Base-by-base conservation (phyloP, 2,329 filamentous ascomycete species). In the Pseudofabraea citricarpa region DNA sequence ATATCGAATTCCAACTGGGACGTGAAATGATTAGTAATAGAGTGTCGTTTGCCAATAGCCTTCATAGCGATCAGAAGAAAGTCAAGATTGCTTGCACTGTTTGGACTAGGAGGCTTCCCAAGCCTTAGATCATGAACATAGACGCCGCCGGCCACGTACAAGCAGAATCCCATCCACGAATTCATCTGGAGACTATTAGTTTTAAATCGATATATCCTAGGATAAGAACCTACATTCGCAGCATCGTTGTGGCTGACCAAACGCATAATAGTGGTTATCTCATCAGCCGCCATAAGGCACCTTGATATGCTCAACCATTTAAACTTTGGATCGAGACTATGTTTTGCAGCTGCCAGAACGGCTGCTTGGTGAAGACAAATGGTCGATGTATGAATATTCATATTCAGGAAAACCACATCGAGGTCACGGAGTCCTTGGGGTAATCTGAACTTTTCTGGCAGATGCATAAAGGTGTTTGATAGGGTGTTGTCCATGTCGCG, bases 351-450 rank as follows among this genome's bases (percentile, higher is more conserved):
- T 58, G 87, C 90, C 64, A 90, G 88, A 7, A 93, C 82, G 2
- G 90, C 90, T 1, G 88, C 87, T 63, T 94, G 88, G 58, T 96
- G 90, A 5, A 96, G 71, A 60, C 88, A 94, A 41, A 96, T 95
- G 7, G 86, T 79, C 1, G 87, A 85, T 1, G 90, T 89, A 57
- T 96, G 90, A 3, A 96, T 77, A 57, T 87, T 90, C 71, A 96
- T 84, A 51, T 95, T 95, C 40, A 83, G 73, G 59, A 95, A 90
- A 0, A 95, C 75, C 6, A 88, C 80, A 36, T 87, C 82, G 1
- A 84, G 74, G 53, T 95, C 79, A 29, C 75, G 71, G 40, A 87
- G 67, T 10, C 83, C 82, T 20, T 71, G 66, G 0, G 90, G 88
- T 19, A 95, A 66, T 26, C 87, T 79, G 33, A 95, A 74, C 46